Conservation (phyloP, 176 grass and related monocot species). For the Dendrocalamus sinicus region DNA sequence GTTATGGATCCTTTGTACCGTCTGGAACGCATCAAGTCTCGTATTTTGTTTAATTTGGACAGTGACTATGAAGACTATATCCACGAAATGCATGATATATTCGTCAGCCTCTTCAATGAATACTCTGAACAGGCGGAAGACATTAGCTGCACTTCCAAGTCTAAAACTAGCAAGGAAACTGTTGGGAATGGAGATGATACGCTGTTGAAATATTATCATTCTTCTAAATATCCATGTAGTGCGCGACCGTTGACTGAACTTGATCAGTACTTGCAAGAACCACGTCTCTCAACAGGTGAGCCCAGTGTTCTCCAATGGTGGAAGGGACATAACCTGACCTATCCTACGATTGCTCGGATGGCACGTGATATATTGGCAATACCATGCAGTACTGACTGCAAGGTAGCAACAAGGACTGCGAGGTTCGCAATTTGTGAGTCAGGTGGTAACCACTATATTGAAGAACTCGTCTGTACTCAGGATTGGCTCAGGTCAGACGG, state of each 20-base stretch:
- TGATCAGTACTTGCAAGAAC: constrained; percentile 36
- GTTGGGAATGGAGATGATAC: constrained; percentile 1
- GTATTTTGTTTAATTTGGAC: background rate
- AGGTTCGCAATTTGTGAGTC: constrained; percentile 1
- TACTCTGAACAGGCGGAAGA: constrained; percentile 6
- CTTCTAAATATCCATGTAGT: background rate
- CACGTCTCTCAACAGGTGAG: background rate
- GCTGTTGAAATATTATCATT: background rate
- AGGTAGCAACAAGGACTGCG: constrained; percentile 37
- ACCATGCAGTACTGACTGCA: background rate
- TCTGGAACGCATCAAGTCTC: background rate
- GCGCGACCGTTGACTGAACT: constrained; percentile 36
- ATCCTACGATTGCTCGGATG: constrained; percentile 37
- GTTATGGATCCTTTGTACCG: constrained; percentile 6
- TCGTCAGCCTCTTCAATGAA: constrained; percentile 12
- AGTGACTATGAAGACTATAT: background rate
- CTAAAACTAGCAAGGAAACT: constrained; percentile 27
- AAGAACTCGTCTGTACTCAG: constrained; percentile 36
- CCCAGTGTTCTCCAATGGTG: constrained; percentile 40
- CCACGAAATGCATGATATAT: background rate
- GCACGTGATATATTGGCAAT: constrained; percentile 39
- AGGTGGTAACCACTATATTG: background rate
- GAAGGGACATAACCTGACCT: constrained; percentile 36
- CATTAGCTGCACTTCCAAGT: constrained; percentile 2
- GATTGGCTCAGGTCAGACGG: constrained; percentile 30